Evolutionary conservation across 208 protist species (phyloP).

Genomic region (Acanthamoeba culbertsoni): DNA sequence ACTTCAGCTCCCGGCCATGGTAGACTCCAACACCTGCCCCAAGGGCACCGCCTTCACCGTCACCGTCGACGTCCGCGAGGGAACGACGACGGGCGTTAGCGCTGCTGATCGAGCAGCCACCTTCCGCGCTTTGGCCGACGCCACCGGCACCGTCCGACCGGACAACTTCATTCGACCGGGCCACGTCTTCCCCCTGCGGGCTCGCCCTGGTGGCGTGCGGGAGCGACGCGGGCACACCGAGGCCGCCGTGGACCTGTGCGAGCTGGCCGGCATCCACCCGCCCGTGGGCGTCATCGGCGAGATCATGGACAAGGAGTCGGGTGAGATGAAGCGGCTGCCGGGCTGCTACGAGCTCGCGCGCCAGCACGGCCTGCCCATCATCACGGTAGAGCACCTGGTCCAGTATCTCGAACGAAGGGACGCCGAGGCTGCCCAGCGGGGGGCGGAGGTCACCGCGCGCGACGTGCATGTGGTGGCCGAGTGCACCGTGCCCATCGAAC

Average conservation of each 20-base stretch:
- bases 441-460: no score
- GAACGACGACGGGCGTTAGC: conserved; percentile 68
- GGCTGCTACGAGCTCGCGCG: conserved; percentile 60
- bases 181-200: conserved; percentile 77
- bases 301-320: conserved; percentile 66
- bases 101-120: conserved; percentile 67
- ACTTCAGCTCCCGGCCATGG: conserved; percentile 68
- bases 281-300: conserved; percentile 24
- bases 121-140: conserved; percentile 68
- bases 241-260: conserved; percentile 69
- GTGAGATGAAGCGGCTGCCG: conserved; percentile 64
- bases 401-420: conserved; percentile 23
- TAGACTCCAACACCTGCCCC: conserved; percentile 65
- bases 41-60: conserved; percentile 78
- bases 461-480: neutral
- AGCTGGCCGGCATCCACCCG: conserved; percentile 53
- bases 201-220: conserved; percentile 57
- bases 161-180: conserved; percentile 67
- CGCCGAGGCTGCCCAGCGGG: neutral
- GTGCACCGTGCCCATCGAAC: conserved; percentile 58
- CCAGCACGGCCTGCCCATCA: conserved; percentile 55
- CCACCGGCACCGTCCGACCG: neutral
- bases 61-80: conserved; percentile 61
- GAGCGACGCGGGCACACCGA: conserved; percentile 76
- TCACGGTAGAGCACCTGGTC: conserved; percentile 66